Percentiles rank a stretch among this genome's conserved stretches.
phyloP scores from a whole-genome alignment of 345 rosid genomes.

The Brassica nigra region DNA sequence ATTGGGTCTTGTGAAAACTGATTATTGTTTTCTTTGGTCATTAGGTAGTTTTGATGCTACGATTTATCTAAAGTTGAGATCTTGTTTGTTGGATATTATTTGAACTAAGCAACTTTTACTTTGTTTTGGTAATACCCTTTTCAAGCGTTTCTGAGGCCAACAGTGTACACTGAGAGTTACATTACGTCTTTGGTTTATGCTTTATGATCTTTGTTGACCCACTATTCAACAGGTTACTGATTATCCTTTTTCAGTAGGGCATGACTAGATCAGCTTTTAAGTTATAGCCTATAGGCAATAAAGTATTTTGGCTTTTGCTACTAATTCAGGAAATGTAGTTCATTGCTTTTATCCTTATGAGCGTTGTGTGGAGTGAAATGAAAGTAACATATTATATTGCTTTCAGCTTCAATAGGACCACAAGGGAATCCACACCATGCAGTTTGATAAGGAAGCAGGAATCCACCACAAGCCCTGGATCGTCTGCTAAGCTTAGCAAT shows the following conservation, averaged over 20 bases:
- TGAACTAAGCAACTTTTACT: background rate
- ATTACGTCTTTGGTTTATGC: slow-evolving; percentile 1
- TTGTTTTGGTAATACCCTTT: background rate
- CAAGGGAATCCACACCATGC: slow-evolving; percentile 93
- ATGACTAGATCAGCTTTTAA: slow-evolving; percentile 8
- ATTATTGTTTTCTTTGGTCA: background rate
- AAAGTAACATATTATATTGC: slow-evolving; percentile 27
- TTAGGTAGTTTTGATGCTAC: background rate
- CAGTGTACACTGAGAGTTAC: background rate
- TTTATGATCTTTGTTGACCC: slow-evolving; percentile 19
- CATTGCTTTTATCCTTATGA: slow-evolving; percentile 18
- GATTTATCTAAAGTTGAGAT: background rate
- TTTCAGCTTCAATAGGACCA: slow-evolving; percentile 54
- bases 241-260: slow-evolving; percentile 11
- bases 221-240: slow-evolving; percentile 11
- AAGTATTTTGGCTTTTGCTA: slow-evolving; percentile 29
- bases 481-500: slow-evolving; percentile 28
- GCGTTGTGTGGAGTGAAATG: slow-evolving; percentile 1
- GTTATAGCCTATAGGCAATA: slow-evolving; percentile 14
- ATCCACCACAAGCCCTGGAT: slow-evolving; percentile 48
- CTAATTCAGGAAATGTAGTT: slow-evolving; percentile 30
- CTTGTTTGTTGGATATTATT: background rate
- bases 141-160: background rate
- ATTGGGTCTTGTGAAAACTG: background rate
- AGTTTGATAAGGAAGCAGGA: slow-evolving; percentile 76